phyloP scores from a whole-genome alignment of 1,139 yeast genomes.

The Yarrowia galli region DNA sequence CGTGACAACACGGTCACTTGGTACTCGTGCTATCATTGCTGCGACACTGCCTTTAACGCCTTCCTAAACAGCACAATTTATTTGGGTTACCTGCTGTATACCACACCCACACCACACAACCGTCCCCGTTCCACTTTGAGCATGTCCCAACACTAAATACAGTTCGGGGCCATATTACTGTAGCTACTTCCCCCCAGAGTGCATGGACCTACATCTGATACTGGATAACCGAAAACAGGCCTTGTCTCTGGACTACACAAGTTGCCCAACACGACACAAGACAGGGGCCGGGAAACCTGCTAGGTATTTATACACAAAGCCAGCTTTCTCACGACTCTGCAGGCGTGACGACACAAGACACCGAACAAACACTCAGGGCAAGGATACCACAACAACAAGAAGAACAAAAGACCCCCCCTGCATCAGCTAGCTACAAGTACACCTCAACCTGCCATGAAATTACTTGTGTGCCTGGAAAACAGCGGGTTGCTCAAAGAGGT shows the following conservation, averaged over 20 bases:
- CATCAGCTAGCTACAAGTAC: not conserved
- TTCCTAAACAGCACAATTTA: not conserved
- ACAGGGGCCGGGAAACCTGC: not conserved
- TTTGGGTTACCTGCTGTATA: not conserved
- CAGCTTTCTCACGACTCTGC: not conserved
- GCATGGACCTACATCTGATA: constrained; percentile 34
- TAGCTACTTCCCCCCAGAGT: constrained; percentile 1
- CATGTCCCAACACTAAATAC: constrained; percentile 22
- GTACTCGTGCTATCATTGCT: too few relatives aligned
- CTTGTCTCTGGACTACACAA: constrained; percentile 12
- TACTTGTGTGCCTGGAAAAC: constrained; percentile 34
- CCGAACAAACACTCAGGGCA: not conserved
- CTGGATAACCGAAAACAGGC: constrained; percentile 17
- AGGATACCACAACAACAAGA: not conserved
- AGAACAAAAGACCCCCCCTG: not conserved
- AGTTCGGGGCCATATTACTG: not conserved
- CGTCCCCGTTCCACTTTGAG: not conserved
- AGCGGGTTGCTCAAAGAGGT: constrained; percentile 32
- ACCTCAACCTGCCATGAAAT: constrained; percentile 26
- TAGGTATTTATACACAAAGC: not conserved
- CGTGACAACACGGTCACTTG: not conserved
- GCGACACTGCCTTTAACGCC: not conserved
- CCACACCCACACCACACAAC: too few relatives aligned
- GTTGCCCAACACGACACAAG: constrained; percentile 4
- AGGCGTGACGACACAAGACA: not conserved